Evolutionary conservation across 148 eudicot genomes (phyloP), one percentile per base, ranked within the genome.

Genomic region (Salicornia ramosissima): DNA sequence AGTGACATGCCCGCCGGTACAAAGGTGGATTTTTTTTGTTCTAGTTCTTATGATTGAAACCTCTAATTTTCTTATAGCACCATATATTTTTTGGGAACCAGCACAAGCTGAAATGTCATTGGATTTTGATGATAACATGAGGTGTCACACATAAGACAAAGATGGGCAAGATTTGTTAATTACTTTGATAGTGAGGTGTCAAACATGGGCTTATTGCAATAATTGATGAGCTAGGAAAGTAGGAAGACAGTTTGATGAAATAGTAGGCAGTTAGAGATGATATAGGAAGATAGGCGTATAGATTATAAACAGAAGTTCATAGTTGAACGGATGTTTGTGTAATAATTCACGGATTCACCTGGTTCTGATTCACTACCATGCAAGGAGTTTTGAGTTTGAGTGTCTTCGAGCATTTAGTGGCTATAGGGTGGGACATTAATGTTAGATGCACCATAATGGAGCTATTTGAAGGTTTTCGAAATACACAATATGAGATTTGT

Each of bases 1-100:
- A 86, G 84, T 74, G 91, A 89, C 78, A 89, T 89, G 91, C 91
- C 95, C 10, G 81, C 81, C 69, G 95, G 91, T 65, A 81, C 95
- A 58, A 89, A 89, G 91, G 95, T 82, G 79, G 28, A 68, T 4
- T 63, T 34, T 46, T 46, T 34, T 46, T 46, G 57, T 50, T 42
- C 25, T 60, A 51, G 43, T 34, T 60, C 45, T 33, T n/a, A 21
- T 33, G 9, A 16, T 58, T 14, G 45, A 34, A 36, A 14, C 40
- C 45, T 46, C 13, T 22, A 14, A 7, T 12, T 16, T 7, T 60
- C 33, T 18, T 1, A 58, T 16, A 34, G 54, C 55, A 30, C 40
- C 29, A 24, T n/a, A 15, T 58, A 40, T 39, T 31, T 34, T 19
- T 60, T 9, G 14, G 64, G 16, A 34, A 19, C 2, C n/a, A 14